These are phyloP conservation scores for Lumnitzera racemosa DNA, from an alignment of 345 rosid genomes.

Conservation along the genomic window DNA sequence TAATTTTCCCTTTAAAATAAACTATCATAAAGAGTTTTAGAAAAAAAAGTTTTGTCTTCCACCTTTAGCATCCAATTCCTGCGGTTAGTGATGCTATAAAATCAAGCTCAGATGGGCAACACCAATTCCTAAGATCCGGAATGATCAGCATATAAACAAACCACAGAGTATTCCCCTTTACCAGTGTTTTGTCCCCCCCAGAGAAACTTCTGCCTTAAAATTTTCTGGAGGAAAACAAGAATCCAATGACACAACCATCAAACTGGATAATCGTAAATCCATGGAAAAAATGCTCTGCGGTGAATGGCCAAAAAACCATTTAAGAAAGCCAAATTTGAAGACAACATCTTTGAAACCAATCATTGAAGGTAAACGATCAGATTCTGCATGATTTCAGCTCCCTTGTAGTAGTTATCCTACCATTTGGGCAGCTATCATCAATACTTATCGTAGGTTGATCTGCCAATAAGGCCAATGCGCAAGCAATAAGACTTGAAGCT, in stretches of 20 bases:
- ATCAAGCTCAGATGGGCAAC: slow-evolving; percentile 76
- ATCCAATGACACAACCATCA: slow-evolving; percentile 70
- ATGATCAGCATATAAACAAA: slow-evolving; percentile 65
- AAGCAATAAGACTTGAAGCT: slow-evolving; percentile 87
- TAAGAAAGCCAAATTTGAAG: slow-evolving; percentile 49
- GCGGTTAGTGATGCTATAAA: slow-evolving; percentile 77
- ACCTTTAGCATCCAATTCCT: slow-evolving; percentile 90
- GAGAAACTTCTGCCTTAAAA: slow-evolving; percentile 43
- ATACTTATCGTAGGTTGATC: slow-evolving; percentile 20
- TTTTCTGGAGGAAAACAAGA: slow-evolving; percentile 43
- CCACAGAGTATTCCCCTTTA: slow-evolving; percentile 73
- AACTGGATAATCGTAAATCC: slow-evolving; percentile 53
- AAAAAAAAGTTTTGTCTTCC: slow-evolving; percentile 83
- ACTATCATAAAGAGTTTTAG: slow-evolving; percentile 79
- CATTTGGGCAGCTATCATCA: slow-evolving; percentile 29
- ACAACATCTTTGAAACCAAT: slow-evolving; percentile 41
- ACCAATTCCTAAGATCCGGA: slow-evolving; percentile 58
- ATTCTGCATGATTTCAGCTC: slow-evolving; percentile 21
- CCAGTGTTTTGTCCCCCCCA: slow-evolving; percentile 55
- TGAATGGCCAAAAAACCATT: slow-evolving; percentile 35
- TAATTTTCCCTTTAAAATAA: slow-evolving; percentile 91
- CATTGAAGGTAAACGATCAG: slow-evolving; percentile 28
- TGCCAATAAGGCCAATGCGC: slow-evolving; percentile 60
- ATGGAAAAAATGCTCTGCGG: slow-evolving; percentile 34
- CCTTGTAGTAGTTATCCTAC: slow-evolving; percentile 13